Evolutionary conservation across 2,329 filamentous ascomycete species (phyloP).

Genomic region (Fusarium verticillioides): DNA sequence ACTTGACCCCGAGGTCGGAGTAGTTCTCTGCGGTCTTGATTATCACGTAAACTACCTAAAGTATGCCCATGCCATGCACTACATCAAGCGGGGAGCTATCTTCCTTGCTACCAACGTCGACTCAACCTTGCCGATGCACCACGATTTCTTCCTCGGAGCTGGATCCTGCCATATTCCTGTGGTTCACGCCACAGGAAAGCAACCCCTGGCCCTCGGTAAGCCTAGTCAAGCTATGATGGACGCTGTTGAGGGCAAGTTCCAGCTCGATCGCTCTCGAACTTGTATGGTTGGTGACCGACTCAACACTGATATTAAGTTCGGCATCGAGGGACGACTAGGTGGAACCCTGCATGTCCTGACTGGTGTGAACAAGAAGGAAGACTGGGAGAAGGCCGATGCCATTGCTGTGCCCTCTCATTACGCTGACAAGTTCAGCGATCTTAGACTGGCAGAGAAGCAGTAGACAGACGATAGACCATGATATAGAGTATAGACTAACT

Average conservation of each 20-base stretch:
- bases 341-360: slow-evolving; percentile 93
- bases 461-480: slow-evolving; percentile 25
- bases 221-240: slow-evolving; percentile 99
- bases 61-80: slow-evolving; percentile 84
- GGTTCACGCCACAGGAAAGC: slow-evolving; percentile 73
- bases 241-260: slow-evolving; percentile 94
- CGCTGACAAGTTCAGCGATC: slow-evolving; percentile 84
- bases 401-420: slow-evolving; percentile 82
- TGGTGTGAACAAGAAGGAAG: slow-evolving; percentile 86
- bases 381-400: slow-evolving; percentile 78
- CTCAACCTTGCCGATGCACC: slow-evolving; percentile 84
- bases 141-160: slow-evolving; percentile 89
- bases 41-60: slow-evolving; percentile 98
- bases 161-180: slow-evolving; percentile 84
- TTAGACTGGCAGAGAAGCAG: slow-evolving; percentile 54
- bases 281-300: slow-evolving; percentile 97
- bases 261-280: slow-evolving; percentile 82
- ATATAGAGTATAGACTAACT: slow-evolving; percentile 38
- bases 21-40: slow-evolving; percentile 90
- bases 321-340: slow-evolving; percentile 87
- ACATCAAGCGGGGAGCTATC: slow-evolving; percentile 81
- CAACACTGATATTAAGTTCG: slow-evolving; percentile 96
- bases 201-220: slow-evolving; percentile 87
- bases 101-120: slow-evolving; percentile 96
- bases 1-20: slow-evolving; percentile 88